Conservation (phyloP, 2,329 filamentous ascomycete genomes). For the Nemania sp. region DNA sequence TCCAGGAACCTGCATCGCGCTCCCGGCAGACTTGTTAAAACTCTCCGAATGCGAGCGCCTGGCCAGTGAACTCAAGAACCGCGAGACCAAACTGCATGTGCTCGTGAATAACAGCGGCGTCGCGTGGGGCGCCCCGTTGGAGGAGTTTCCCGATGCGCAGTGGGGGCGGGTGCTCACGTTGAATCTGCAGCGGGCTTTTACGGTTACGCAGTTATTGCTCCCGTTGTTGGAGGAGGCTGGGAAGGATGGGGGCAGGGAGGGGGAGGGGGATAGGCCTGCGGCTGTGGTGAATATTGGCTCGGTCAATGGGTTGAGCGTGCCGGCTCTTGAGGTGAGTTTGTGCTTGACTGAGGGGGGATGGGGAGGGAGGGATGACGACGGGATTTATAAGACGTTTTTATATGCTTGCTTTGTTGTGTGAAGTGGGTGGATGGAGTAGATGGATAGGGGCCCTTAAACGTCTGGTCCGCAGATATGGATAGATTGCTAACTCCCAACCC, state of each 20-base stretch:
- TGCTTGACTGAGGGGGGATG: background rate
- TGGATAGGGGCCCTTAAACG: background rate
- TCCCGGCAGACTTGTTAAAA: constrained; percentile 67
- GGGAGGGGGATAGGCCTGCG: constrained; percentile 50
- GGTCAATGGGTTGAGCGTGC: constrained; percentile 65
- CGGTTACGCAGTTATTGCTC: constrained; percentile 63
- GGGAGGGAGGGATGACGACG: background rate
- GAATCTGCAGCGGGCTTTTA: constrained; percentile 70
- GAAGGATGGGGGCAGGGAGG: constrained; percentile 15
- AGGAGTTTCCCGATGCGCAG: constrained; percentile 59
- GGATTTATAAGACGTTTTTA: too few species aligned
- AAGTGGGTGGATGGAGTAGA: background rate
- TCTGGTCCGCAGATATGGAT: background rate
- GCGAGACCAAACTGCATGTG: constrained; percentile 59
- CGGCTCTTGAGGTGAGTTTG: constrained; percentile 48
- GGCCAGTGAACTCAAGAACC: constrained; percentile 52
- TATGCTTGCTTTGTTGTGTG: background rate
- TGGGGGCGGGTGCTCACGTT: constrained; percentile 65
- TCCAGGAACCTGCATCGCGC: constrained; percentile 55
- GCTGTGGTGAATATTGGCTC: constrained; percentile 68
- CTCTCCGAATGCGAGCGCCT: constrained; percentile 58
- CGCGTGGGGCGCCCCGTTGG: constrained; percentile 65
- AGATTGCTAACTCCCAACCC: background rate
- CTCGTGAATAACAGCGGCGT: constrained; percentile 69
- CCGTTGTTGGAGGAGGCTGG: constrained; percentile 49